Conservation (phyloP, 2,329 filamentous ascomycete genomes). For the Penicillium italicum region DNA sequence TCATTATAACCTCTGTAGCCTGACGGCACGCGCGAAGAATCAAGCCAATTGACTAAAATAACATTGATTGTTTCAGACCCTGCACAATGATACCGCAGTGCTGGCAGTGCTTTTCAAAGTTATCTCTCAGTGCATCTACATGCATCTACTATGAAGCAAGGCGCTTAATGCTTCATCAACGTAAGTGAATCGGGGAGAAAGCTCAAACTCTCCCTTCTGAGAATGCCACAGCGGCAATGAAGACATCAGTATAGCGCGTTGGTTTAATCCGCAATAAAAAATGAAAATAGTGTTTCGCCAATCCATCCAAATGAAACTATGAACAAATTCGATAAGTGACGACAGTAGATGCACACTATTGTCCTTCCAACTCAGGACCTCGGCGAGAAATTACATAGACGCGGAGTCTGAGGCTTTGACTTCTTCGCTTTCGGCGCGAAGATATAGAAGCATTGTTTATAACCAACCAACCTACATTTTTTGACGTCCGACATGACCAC, state of each 20-base stretch:
- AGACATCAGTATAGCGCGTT: background rate
- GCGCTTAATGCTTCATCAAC: background rate
- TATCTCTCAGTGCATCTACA: background rate
- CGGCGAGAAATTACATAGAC: background rate
- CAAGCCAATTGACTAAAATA: background rate
- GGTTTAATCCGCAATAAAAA: background rate
- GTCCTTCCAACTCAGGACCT: background rate
- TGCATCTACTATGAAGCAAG: no score
- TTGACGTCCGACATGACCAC: background rate
- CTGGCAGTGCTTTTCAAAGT: no score
- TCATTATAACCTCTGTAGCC: background rate
- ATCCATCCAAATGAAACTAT: background rate
- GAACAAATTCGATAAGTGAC: background rate
- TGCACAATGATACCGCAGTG: background rate
- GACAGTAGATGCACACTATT: background rate
- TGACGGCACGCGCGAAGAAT: background rate
- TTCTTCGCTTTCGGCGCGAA: background rate
- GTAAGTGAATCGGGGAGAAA: background rate
- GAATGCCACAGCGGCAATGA: background rate
- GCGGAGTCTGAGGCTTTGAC: background rate
- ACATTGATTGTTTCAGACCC: background rate
- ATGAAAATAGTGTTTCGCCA: background rate
- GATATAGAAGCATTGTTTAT: background rate
- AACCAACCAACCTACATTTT: background rate
- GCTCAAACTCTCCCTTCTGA: background rate